Conservation (phyloP, 1,284 basidiomycete genomes). For the Ustilago tritici region DNA sequence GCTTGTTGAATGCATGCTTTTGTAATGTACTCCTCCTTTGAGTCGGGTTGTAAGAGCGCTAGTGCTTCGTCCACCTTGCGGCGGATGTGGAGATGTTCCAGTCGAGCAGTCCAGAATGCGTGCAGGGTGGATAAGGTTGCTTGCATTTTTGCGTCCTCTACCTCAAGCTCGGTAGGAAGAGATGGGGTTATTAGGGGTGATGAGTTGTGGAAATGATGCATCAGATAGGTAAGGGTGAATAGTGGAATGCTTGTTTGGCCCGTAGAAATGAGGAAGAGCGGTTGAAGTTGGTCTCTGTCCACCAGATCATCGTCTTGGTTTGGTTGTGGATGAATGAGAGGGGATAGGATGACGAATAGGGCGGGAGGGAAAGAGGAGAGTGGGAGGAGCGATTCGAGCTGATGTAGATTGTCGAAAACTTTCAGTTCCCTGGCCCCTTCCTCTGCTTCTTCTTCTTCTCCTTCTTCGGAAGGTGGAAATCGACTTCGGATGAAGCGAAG, state of each 20-base stretch:
- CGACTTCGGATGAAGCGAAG: not conserved
- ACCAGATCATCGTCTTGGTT: slow-evolving; percentile 30
- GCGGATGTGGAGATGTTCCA: not conserved
- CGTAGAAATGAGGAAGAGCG: slow-evolving; percentile 28
- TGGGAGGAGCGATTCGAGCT: not conserved
- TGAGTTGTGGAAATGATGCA: not conserved
- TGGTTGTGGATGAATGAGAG: slow-evolving; percentile 11
- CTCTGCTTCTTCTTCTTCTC: not conserved
- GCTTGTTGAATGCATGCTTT: slow-evolving; percentile 39
- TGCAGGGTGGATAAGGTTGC: slow-evolving; percentile 14
- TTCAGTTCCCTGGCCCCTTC: not conserved
- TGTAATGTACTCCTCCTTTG: slow-evolving; percentile 3
- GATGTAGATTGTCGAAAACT: slow-evolving; percentile 6
- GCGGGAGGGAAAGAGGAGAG: not conserved
- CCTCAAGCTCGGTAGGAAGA: not conserved
- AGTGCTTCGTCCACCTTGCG: slow-evolving; percentile 3
- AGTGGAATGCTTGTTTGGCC: slow-evolving; percentile 29
- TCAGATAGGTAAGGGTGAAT: slow-evolving; percentile 20
- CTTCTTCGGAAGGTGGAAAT: not conserved
- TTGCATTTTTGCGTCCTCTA: not conserved
- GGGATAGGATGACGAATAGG: slow-evolving; percentile 4
- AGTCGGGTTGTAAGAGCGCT: not conserved
- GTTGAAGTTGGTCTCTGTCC: slow-evolving; percentile 29
- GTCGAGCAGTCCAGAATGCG: not conserved
- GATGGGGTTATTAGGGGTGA: not conserved